Base-by-base conservation (phyloP, 768 basidiomycete genomes). In the Phylloporus arenicola region DNA sequence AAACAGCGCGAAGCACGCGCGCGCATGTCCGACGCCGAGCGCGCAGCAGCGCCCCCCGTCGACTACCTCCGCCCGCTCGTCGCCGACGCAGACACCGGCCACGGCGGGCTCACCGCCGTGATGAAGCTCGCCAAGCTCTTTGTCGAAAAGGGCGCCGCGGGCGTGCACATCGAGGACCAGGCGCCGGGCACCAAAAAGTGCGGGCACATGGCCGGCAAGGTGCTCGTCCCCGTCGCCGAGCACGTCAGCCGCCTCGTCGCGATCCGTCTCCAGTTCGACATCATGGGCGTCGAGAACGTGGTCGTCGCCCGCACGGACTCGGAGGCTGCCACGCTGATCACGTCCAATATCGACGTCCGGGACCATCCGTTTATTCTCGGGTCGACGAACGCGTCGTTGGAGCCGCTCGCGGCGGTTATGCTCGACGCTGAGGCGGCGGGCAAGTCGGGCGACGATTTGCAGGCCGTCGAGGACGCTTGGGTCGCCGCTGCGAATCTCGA, bases 91-190 rank as follows among this genome's bases (percentile, higher is more conserved):
- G 96, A 99, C 68, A 98, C 96, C 20, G 95, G 95, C 6, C 95
- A 98, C 64, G 95, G 95, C 61, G 95, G 95, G 54, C 74, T 98
- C 59, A 97, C 94, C n/a, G 93, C 96, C 16, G 84, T 92, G 54
- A 95, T 98, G 92, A 98, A 97, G 73, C 83, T 99, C 54, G 83
- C 96, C 51, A 99, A 99, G 73, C 84, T 99, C 81, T 97, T 99
- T 65, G 92, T 97, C 57, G 96, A 99, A 73, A 90, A 92, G 61
- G 95, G 96, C 55, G 96, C 96, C 0, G 94, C 96, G 14, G 96
- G 95, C 19, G 92, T 99, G 47, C 96, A 99, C 68, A 78, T 99
- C 64, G 96, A 99, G 64, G 96, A 99, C 63, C 96, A 99, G 69
- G 94, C 93, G 12, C 86, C 94, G 0, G 93, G 94, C 19, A 96